Evolutionary conservation across 768 basidiomycete genomes (phyloP).

Genomic region (Chiua virens): DNA sequence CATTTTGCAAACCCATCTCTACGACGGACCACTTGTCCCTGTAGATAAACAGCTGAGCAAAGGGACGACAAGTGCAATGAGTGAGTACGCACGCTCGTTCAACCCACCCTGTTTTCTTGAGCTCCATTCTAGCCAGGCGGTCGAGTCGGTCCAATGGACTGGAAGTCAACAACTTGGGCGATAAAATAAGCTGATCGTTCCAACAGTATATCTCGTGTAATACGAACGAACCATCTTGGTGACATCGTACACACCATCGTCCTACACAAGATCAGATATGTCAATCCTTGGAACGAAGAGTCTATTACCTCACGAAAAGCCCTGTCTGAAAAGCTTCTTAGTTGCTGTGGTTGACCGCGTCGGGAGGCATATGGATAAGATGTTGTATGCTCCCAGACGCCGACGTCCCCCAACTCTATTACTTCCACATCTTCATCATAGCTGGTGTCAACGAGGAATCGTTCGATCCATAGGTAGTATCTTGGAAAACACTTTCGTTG

Average conservation of each 20-base stretch:
- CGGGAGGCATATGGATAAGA: conserved; percentile 15
- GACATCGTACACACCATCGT: conserved; percentile 16
- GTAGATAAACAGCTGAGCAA: background rate
- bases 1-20: conserved; percentile 21
- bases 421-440: conserved; percentile 21
- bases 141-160: conserved; percentile 33
- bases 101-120: conserved; percentile 32
- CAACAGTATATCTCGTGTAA: background rate
- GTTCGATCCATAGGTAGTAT: background rate
- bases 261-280: conserved; percentile 9
- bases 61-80: background rate
- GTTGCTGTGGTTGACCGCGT: background rate
- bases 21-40: conserved; percentile 32
- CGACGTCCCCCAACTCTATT: conserved; percentile 10
- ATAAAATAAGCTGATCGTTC: conserved; percentile 5
- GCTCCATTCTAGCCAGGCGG: conserved; percentile 25
- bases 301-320: conserved; percentile 15
- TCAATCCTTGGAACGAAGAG: background rate
- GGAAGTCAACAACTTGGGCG: conserved; percentile 16
- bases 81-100: conserved; percentile 22
- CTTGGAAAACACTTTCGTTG: conserved; percentile 9
- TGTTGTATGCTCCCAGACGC: conserved; percentile 13
- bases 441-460: conserved; percentile 14
- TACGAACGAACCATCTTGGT: conserved; percentile 29
- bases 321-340: conserved; percentile 1